Evolutionary conservation across 768 basidiomycete species (phyloP), one percentile per base, ranked within the genome.

Genomic region (Boletus eberwhitei): DNA sequence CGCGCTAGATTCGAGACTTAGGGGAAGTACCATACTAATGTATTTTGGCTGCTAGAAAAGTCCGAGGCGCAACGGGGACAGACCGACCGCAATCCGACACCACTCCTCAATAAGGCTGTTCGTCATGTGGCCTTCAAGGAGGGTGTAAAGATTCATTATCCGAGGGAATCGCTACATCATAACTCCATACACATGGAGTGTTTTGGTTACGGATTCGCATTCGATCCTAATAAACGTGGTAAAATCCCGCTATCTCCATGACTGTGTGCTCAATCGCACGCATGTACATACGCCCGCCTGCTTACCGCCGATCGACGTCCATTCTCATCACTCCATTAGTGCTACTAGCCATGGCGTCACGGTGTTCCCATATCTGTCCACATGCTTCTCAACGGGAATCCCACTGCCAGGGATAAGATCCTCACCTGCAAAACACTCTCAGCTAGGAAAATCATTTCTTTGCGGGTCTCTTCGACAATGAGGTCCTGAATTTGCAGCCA

Each of bases 401-500:
- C 44, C 53, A 55, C 21, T 31, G 22, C 26, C 17, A 51, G n/a
- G 36, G 29, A 53, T 19, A 38, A 47, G 42, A 41, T 43, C 8
- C 64, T 55, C 57, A 94, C 94, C 82, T 99, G 97, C 48, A 99
- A 75, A 32, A 96, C 88, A n/a, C 89, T 92, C 71, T 98, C 97
- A 26, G 95, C 96, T 35, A 99, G 76, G 69, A 97, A 94, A 50
- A 99, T 96, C 92, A 99, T 94, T 67, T 97, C 93, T 71, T 90
- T 93, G 54, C 93, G 79, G n/a, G 92, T 90, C 66, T 98, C 95
- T 68, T 93, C 89, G 11, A 99, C 95, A 57, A 95, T 90, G 53
- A 99, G 77, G 75, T 99, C 96, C 72, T 98, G 93, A 47, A 98
- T 87, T 76, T 93, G 87, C 70, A 91, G 89, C 97, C 97, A 98